Evolutionary conservation across 164 flowering plant species (phyloP), one percentile per base, ranked within the genome.

Genomic region (Berberis vulgaris): DNA sequence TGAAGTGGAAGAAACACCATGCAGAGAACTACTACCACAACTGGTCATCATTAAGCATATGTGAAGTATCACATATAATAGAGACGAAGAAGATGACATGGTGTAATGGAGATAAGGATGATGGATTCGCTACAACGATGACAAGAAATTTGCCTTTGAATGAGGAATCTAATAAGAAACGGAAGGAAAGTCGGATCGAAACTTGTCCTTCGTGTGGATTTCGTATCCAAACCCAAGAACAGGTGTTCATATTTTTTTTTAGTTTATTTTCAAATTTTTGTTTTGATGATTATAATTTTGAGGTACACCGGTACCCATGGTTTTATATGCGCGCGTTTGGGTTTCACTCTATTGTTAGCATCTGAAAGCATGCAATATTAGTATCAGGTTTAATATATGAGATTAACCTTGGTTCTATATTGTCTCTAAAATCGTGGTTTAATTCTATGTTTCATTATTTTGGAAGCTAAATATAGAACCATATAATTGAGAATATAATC

Each of bases 141-240:
- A 58, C 39, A 4, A 63, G 63, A 41, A 63, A 50, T 7, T 12
- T 71, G 7, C 53, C 69, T 0, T 46, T 62, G 1, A 69, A 38
- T 6, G 40, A 10, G 64, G 54, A 57, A 7, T 50, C 54, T 3
- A 62, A 38, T 54, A 59, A 43, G 6, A 57, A 64, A 63, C 44
- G 39, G 3, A 42, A 65, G 1, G 64, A 63, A 11, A 41, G 59
- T 50, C 66, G 50, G 1, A 76, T 58, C 54, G 64, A 67, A 41
- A 66, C 72, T 3, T 86, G 91, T 71, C 86, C 88, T 56, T 79
- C 88, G 0, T 86, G 91, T 67, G 86, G 86, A 43, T 81, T 77
- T 52, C 73, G 52, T 39, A 77, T 83, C 45, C 67, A 80, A 53
- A 38, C 62, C 54, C 84, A 82, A 68, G 83, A 77, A 52, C 80